Evolutionary conservation across 2,329 filamentous ascomycete species (phyloP).

Genomic region (Cladobotryum protrusum): DNA sequence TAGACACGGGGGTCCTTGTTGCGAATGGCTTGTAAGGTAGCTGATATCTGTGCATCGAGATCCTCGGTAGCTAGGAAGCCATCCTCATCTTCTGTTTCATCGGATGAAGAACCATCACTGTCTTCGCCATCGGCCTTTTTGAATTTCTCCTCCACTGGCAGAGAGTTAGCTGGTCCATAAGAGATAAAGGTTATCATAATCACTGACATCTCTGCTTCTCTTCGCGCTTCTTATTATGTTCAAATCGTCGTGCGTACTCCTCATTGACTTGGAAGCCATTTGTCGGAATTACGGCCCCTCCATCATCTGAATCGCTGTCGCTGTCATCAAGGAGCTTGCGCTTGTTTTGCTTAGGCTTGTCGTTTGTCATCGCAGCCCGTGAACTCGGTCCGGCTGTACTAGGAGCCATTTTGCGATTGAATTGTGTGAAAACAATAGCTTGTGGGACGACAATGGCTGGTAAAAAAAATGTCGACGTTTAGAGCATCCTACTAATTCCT

Average conservation of each 20-base stretch:
- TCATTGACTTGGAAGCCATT: conserved; percentile 75
- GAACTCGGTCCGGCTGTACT: conserved; percentile 14
- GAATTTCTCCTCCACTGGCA: conserved; percentile 81
- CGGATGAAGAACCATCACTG: conserved; percentile 60
- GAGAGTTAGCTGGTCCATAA: conserved; percentile 10
- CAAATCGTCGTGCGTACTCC: conserved; percentile 82
- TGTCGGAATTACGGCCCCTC: conserved; percentile 33
- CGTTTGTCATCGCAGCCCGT: neutral
- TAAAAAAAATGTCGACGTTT: neutral
- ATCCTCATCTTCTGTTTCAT: conserved; percentile 84
- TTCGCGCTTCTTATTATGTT: conserved; percentile 95
- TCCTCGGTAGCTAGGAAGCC: conserved; percentile 80
- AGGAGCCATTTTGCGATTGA: conserved; percentile 11
- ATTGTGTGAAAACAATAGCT: neutral
- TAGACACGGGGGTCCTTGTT: conserved; percentile 90
- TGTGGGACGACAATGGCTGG: neutral
- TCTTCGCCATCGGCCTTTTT: conserved; percentile 38
- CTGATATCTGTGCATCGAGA: conserved; percentile 80
- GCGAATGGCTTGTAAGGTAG: conserved; percentile 79
- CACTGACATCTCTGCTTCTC: conserved; percentile 64
- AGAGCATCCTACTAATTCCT: neutral
- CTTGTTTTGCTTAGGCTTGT: conserved; percentile 32
- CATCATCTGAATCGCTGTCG: conserved; percentile 42
- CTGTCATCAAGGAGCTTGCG: conserved; percentile 51
- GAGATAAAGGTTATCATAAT: neutral